Evolutionary conservation across 176 grass and related monocot genomes (phyloP).

Genomic region (Leersia perrieri): DNA sequence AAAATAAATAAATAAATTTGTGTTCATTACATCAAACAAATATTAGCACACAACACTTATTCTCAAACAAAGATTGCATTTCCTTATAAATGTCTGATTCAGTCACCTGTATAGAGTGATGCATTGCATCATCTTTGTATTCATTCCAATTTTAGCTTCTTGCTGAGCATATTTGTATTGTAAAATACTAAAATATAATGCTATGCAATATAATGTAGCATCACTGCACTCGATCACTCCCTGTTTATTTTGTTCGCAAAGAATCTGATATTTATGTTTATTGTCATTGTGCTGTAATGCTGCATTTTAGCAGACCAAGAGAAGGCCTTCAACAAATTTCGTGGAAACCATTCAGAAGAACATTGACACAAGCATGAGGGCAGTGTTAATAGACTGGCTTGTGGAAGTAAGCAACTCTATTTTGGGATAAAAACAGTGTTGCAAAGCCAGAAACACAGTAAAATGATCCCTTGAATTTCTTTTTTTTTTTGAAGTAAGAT

Average conservation of each 20-base stretch:
- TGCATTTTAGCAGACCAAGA: conserved; percentile 59
- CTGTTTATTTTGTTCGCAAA: conserved; percentile 5
- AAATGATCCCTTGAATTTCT: not conserved
- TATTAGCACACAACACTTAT: not conserved
- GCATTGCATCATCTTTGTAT: not conserved
- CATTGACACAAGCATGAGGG: conserved; percentile 77
- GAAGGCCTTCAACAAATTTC: conserved; percentile 75
- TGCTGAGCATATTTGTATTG: conserved; percentile 2
- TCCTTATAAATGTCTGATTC: not conserved
- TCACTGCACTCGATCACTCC: not conserved
- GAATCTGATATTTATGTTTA: conserved; percentile 1
- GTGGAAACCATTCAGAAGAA: conserved; percentile 72
- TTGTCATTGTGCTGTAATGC: conserved; percentile 9
- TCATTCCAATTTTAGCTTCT: not conserved
- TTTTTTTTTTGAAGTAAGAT: too few relatives aligned
- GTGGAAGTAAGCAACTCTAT: conserved; percentile 61
- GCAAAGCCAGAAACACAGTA: not conserved
- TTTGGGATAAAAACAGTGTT: not conserved
- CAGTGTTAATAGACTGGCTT: conserved; percentile 87
- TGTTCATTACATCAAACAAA: not conserved
- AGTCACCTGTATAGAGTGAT: not conserved
- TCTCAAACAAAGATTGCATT: not conserved
- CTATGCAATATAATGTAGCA: not conserved
- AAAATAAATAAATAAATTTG: not conserved
- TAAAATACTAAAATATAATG: not conserved